Conservation (phyloP, 2,329 filamentous ascomycete genomes). For the Chaetomiaceae sp. region DNA sequence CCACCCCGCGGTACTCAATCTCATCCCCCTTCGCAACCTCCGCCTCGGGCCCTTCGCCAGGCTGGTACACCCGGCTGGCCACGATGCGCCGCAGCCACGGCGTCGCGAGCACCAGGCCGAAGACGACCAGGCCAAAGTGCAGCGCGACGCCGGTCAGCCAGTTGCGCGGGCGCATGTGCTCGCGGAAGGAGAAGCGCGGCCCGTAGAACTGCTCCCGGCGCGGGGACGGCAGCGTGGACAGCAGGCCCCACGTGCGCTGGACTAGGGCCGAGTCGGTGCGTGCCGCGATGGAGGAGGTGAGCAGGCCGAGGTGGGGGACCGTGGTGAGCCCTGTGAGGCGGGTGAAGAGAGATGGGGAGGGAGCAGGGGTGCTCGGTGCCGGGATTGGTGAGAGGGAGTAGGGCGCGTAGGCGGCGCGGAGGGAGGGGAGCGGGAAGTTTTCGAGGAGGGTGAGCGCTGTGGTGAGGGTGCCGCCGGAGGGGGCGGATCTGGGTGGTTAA, state of each 20-base stretch:
- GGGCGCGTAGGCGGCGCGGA: conserved; percentile 41
- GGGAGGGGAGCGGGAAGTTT: conserved; percentile 41
- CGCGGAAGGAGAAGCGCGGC: conserved; percentile 52
- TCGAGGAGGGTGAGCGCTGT: conserved; percentile 59
- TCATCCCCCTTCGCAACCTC: conserved; percentile 53
- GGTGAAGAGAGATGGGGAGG: conserved; percentile 34
- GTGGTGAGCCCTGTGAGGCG: conserved; percentile 44
- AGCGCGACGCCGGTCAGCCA: conserved; percentile 31
- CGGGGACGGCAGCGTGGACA: conserved; percentile 35
- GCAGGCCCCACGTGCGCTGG: conserved; percentile 57
- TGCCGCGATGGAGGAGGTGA: conserved; percentile 47
- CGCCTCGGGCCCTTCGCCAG: conserved; percentile 48
- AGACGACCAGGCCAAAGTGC: conserved; percentile 43
- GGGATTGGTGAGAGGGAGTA: conserved; percentile 54
- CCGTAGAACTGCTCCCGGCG: conserved; percentile 49
- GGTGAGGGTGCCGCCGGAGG: conserved; percentile 62
- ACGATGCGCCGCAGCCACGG: conserved; percentile 42
- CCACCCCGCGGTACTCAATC: conserved; percentile 59
- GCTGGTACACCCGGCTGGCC: conserved; percentile 41
- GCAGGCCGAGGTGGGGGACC: conserved; percentile 47
- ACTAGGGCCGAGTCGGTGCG: conserved; percentile 49
- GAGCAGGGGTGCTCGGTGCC: conserved; percentile 27
- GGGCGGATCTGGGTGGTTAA: conserved; percentile 33
- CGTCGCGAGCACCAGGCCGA: conserved; percentile 39
- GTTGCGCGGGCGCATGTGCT: conserved; percentile 47